Base-by-base conservation (phyloP, 352 stramenopile genomes). In the Phytophthora pistaciae region DNA sequence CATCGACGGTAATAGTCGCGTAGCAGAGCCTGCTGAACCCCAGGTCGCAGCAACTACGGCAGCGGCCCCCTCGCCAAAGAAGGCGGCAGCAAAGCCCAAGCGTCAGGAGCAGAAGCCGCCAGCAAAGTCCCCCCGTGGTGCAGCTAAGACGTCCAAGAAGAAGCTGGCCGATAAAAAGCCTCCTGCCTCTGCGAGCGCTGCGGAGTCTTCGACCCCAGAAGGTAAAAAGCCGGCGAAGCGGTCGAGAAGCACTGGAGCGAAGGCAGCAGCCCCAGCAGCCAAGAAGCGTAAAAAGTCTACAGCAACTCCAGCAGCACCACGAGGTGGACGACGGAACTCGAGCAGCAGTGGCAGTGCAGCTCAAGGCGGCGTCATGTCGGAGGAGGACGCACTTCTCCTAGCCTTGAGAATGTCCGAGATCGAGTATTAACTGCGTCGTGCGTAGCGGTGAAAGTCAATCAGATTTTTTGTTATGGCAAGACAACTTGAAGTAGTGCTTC, bases 341-440 rank as follows among this genome's bases (percentile, higher is more conserved):
- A 20, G 48, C n/a, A 71, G n/a, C 23, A 64, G 38, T 21, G 70
- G 40, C 29, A 18, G 9, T 33, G 67, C 33, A 49, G 53, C 27
- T 11, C 68, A 68, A 68, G 54, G 23, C 54, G 64, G 71, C 21
- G 20, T 76, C 29, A 56, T 75, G 66, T 77, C 73, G 18, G 73
- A 81, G 48, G 70, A 81, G 44, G 73, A 83, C 40, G 77, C 73
- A 40, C 53, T 83, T 31, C 61, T 79, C 53, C 67, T 83, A 64
- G 77, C 77, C 46, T 64, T 83, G 29, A 71, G 75, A 31, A 79
- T 79, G 48, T 83, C 77, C 8, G 70, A 83, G 33, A 72, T 83
- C 48, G 77, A 83, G 67, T 83, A 81, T 75, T 83, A 76, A 21
- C 44, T 2, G 42, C 11, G 42, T 49, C 18, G 42, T 33, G 29